Evolutionary conservation across 2,329 filamentous ascomycete genomes (phyloP), one percentile per base, ranked within the genome.

Genomic region (Cytospora schulzeri): DNA sequence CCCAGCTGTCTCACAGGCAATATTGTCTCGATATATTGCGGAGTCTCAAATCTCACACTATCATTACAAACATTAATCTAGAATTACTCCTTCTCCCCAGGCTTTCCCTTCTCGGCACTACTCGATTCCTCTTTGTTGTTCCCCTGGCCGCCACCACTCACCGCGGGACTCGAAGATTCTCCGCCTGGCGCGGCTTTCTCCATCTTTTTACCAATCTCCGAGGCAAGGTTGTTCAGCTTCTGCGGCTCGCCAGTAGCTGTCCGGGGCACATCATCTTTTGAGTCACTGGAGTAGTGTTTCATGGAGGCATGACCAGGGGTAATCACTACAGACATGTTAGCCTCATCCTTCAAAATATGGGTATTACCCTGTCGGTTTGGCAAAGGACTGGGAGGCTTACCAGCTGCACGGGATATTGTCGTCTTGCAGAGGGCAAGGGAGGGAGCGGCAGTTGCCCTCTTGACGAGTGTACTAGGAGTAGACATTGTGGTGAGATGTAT

Each of bases 171-270:
- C 5, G 35, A 28, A 26, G 31, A 22, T 3, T 61, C 33, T 14
- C n/a, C 35, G 24, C 51, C 51, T n/a, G 51, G 51, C 14, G 35
- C 51, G 19, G 28, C 31, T 19, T 60, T 51, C 33, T 41, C 24
- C 48, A 60, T 41, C 31, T 53, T 60, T 6, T 60, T 60, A 0
- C 48, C 50, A 15, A 61, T 41, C 19, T 55, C 59, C 7, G 59
- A 55, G 1, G 59, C 59, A 4, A 55, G 33, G 33, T 55, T 55
- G 26, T 24, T 61, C 26, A 33, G 26, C 51, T 55, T 61, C n/a
- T 56, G 59, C 2, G 54, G 35, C 38, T 61, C 59, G 5, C 59
- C 59, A 3, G 28, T 62, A 19, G 52, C 8, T 2, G 52, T 62
- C 15, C 59, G 52, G 26, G 59, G 59, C 19, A 62, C 26, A 7